Evolutionary conservation across 2,329 filamentous ascomycete species (phyloP).

Genomic region (Niveomyces coronatus): DNA sequence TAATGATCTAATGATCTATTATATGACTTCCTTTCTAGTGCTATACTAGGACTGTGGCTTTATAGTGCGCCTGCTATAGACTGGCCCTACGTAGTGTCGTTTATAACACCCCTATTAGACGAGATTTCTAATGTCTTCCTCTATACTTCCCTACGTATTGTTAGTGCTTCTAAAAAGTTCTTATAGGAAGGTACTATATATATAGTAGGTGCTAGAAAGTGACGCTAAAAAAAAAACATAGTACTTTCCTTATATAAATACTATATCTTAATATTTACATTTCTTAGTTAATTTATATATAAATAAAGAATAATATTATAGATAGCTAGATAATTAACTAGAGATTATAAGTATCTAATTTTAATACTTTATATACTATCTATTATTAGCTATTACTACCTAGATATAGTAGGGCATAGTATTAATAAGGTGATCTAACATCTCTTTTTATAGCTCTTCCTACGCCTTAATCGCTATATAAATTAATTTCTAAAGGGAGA

Average conservation of each 20-base stretch:
- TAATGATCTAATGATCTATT: no score
- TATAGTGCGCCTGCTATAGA: no score
- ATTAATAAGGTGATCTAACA: conserved; percentile 3
- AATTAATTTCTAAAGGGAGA: background rate
- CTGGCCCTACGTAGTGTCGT: no score
- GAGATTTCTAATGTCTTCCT: no score
- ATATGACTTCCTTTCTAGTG: no score
- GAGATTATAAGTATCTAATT: background rate
- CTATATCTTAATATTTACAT: background rate
- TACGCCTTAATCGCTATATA: conserved; percentile 1
- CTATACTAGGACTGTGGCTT: no score
- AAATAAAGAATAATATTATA: background rate
- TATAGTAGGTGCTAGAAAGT: no score
- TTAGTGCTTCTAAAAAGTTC: no score
- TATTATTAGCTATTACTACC: background rate
- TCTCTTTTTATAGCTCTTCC: conserved; percentile 7
- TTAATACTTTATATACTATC: conserved; percentile 10
- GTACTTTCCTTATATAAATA: background rate
- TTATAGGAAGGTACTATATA: no score
- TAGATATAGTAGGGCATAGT: conserved; percentile 2
- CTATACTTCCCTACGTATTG: no score
- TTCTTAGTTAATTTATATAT: background rate
- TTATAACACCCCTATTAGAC: no score
- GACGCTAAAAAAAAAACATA: background rate
- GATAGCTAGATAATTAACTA: background rate